A percentile compares a stretch with the other conserved stretches of the same genome.
Conservation (phyloP, 768 basidiomycete genomes). For the Rhizopogon vesiculosus region DNA sequence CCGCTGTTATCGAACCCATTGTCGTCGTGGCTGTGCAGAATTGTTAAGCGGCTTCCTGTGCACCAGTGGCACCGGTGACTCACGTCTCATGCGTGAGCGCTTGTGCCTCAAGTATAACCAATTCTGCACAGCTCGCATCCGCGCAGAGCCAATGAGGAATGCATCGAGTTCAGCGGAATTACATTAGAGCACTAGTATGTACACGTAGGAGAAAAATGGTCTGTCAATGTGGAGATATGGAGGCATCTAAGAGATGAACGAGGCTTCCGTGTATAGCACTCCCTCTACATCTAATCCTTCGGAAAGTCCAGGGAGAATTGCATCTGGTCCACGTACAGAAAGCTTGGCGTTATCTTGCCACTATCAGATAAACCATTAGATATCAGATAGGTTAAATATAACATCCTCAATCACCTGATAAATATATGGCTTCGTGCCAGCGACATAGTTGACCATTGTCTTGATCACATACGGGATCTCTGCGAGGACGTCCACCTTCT, state of each 20-base stretch:
- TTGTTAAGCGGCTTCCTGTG: neutral
- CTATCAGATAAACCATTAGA: conserved; percentile 23
- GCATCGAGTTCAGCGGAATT: neutral
- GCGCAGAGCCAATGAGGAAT: neutral
- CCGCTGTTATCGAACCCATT: neutral
- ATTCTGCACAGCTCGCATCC: neutral
- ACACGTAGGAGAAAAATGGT: neutral
- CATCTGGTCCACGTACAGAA: conserved; percentile 38
- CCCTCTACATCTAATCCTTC: conserved; percentile 54
- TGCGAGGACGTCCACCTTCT: conserved; percentile 92
- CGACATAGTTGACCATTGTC: conserved; percentile 89
- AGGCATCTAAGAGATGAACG: conserved; percentile 66
- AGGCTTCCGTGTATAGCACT: conserved; percentile 79
- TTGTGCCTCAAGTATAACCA: neutral
- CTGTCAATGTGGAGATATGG: neutral
- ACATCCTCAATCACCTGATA: conserved; percentile 64
- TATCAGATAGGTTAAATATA: neutral
- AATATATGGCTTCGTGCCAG: conserved; percentile 90
- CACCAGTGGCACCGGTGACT: neutral
- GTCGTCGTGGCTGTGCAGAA: neutral
- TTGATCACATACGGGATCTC: conserved; percentile 93
- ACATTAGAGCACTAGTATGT: neutral
- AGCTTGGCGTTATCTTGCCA: conserved; percentile 57
- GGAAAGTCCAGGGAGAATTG: conserved; percentile 35
- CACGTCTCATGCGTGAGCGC: too few relatives aligned